Conservation (phyloP, 208 protist genomes). For the Leishmania aethiopica region DNA sequence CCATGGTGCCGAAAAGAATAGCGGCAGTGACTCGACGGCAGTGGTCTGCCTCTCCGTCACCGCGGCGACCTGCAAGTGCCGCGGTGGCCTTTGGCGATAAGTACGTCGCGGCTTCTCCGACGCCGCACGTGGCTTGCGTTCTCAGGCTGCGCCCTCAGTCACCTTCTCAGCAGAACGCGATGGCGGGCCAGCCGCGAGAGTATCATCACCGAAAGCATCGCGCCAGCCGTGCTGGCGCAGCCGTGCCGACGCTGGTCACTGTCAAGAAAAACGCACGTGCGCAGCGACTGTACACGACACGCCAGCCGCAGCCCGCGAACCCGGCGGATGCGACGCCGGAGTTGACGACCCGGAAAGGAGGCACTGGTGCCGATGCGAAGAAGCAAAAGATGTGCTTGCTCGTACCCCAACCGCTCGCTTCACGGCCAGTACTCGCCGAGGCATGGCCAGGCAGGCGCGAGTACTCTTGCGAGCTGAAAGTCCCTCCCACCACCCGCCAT, state of each 20-base stretch:
- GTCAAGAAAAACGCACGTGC: neutral
- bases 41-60: slow-evolving; percentile 15
- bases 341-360: neutral
- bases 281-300: slow-evolving; percentile 18
- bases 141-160: slow-evolving; percentile 13
- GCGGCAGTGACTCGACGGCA: neutral
- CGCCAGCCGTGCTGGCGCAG: neutral
- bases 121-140: neutral
- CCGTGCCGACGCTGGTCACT: neutral
- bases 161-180: slow-evolving; percentile 11
- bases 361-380: neutral
- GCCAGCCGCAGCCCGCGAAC: slow-evolving; percentile 5
- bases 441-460: slow-evolving; percentile 10
- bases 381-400: neutral
- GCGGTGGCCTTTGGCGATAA: neutral
- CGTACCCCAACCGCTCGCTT: neutral
- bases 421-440: neutral
- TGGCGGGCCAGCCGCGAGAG: neutral
- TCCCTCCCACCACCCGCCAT: slow-evolving; percentile 16
- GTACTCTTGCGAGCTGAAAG: neutral
- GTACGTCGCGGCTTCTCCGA: neutral
- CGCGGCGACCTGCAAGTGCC: neutral
- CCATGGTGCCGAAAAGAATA: neutral
- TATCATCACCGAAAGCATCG: neutral
- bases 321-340: neutral